Base-by-base conservation (phyloP, 2,329 filamentous ascomycete species). In the Aspergillus ibericus region DNA sequence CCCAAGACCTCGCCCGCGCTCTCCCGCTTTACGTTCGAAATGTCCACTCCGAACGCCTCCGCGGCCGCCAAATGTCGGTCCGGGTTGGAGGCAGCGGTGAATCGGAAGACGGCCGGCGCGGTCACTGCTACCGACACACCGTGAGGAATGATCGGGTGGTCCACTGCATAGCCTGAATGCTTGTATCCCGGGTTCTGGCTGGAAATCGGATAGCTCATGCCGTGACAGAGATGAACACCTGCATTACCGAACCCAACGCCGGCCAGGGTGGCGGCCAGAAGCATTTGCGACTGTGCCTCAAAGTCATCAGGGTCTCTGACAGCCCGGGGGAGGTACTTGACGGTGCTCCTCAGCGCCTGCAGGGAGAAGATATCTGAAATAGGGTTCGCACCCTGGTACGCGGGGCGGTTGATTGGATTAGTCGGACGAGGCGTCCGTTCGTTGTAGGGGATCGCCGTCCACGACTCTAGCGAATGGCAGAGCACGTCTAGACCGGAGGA, bases 161-260 rank as follows among this genome's bases (percentile, higher is more conserved):
- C 77, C 7, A 96, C 87, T 1, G 88, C 80, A 75, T 99, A 99
- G n/a, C 95, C 95, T 0, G 83, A 76, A 72, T 99, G 95, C 68
- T 87, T 88, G 78, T 98, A 98, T 5, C 89, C 88, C 0, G 91
- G 91, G 73, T 99, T 99, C 73, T 97, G 93, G 29, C 92, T 91
- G 0, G 92, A 96, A 70, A 99, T 96, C 16, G 95, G 95, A 72
- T 99, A 99, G 22, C 91, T 96, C 93, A 99, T 98, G 72, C 93
- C 88, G 72, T 91, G 88, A 74, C 88, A 91, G 9, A 91, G 81
- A 78, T 99, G 95, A 2, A 99, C 95, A 51, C 96, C 95, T 1
- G 96, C 96, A 69, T 99, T 99, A 18, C 96, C 95, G 74, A 99
- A 99, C 0, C 95, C 95, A 3, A 99, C 92, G 47, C 95, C 95